phyloP scores from a whole-genome alignment of 163 green algal species.

The Scenedesmus sp. region DNA sequence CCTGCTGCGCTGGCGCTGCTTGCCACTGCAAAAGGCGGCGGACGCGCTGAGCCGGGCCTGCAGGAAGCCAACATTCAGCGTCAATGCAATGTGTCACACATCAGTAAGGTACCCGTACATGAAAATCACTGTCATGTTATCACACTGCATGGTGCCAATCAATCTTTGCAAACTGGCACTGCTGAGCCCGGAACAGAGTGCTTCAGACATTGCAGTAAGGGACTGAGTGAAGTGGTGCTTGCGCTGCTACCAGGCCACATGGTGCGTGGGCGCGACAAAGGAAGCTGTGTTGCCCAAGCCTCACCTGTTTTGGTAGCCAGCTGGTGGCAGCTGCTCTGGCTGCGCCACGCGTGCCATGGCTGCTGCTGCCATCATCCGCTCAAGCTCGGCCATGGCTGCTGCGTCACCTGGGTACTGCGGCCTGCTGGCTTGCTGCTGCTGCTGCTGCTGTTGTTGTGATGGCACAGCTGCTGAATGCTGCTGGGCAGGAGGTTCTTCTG shows the following conservation, averaged over 20 bases:
- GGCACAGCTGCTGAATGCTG: background rate
- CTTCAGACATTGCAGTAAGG: too few species aligned
- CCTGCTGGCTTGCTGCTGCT: background rate
- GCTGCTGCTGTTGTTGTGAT: slow-evolving; percentile 13
- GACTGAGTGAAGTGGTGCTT: too few species aligned
- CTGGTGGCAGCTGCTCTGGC: slow-evolving; percentile 5
- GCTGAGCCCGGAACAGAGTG: too few species aligned
- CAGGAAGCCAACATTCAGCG: slow-evolving; percentile 2
- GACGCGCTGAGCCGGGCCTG: background rate
- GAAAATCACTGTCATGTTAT: too few species aligned
- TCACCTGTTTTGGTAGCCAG: slow-evolving; percentile 13
- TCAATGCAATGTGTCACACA: background rate
- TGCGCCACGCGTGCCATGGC: background rate
- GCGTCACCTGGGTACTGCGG: slow-evolving; percentile 1
- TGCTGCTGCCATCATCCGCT: slow-evolving; percentile 36
- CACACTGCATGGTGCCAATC: too few species aligned
- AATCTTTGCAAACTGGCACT: too few species aligned
- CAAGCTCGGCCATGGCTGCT: slow-evolving; percentile 16
- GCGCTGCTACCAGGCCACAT: too few species aligned
- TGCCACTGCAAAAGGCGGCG: slow-evolving; percentile 5
- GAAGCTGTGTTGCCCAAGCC: background rate
- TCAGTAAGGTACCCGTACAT: too few species aligned
- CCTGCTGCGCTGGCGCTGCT: background rate
- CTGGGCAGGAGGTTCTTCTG: background rate
- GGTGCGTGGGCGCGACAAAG: too few species aligned